Percentiles rank a stretch among this genome's conserved stretches.
These are phyloP conservation scores for Dothidotthia symphoricarpi DNA, from an alignment of 2,329 filamentous ascomycete genomes.

Conservation along the genomic window DNA sequence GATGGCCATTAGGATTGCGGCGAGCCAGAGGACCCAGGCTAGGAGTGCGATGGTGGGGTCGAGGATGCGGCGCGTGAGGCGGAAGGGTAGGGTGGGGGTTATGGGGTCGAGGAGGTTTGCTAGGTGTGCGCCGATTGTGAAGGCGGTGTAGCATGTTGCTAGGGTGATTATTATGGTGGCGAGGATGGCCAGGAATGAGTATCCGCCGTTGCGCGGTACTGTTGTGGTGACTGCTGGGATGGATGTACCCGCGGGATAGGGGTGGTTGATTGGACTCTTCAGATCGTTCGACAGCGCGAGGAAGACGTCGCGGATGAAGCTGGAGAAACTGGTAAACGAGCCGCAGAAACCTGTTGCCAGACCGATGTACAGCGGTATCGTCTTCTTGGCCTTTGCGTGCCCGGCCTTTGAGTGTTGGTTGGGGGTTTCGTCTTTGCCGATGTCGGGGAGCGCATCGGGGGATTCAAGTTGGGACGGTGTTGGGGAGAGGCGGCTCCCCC, in stretches of 20 bases:
- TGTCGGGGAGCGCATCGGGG: conserved; percentile 1
- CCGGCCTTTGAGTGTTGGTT: conserved; percentile 47
- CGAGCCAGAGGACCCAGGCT: conserved; percentile 74
- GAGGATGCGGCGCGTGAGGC: conserved; percentile 57
- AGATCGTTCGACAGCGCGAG: conserved; percentile 76
- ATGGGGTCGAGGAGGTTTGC: conserved; percentile 61
- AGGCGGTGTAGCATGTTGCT: conserved; percentile 65
- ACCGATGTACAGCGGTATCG: conserved; percentile 83
- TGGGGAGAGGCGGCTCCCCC: conserved; percentile 46
- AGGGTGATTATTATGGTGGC: conserved; percentile 73
- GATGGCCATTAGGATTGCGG: conserved; percentile 67
- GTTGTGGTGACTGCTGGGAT: conserved; percentile 31
- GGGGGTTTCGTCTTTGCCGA: conserved; percentile 40
- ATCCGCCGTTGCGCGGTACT: conserved; percentile 64
- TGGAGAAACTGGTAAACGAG: conserved; percentile 86
- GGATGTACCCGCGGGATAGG: conserved; percentile 21
- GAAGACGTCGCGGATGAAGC: conserved; percentile 78
- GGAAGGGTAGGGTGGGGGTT: conserved; percentile 61
- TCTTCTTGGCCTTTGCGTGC: conserved; percentile 66
- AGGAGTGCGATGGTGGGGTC: conserved; percentile 65
- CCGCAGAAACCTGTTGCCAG: conserved; percentile 86
- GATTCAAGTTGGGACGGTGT: conserved; percentile 21
- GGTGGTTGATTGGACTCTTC: conserved; percentile 50
- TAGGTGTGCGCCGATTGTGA: conserved; percentile 72
- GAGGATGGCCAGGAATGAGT: conserved; percentile 78